A percentile compares a stretch with the other conserved stretches of the same genome.
These are phyloP conservation scores for Silene conica DNA, from an alignment of 148 eudicot genomes.

Conservation along the genomic window DNA sequence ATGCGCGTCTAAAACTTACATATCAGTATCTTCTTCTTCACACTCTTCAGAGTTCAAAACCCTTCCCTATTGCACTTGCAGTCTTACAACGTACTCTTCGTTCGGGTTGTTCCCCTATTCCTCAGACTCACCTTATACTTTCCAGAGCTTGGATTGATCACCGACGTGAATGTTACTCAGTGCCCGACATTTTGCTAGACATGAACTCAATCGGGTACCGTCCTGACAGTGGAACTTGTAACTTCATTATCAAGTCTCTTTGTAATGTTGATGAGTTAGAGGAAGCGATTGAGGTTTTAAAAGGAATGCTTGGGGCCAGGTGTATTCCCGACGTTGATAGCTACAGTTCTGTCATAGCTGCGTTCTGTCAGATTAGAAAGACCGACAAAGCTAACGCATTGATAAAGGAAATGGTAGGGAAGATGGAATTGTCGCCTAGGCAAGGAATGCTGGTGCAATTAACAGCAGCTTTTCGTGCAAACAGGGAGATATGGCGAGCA, in stretches of 20 bases:
- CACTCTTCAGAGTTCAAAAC: conserved; percentile 49
- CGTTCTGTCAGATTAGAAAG: conserved; percentile 49
- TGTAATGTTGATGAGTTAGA: conserved; percentile 62
- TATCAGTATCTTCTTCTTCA: conserved; percentile 63
- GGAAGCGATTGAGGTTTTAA: conserved; percentile 59
- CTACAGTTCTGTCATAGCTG: conserved; percentile 49
- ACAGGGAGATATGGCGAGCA: conserved; percentile 59
- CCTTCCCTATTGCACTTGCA: conserved; percentile 65
- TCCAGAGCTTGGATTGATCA: conserved; percentile 60
- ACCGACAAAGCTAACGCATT: conserved; percentile 32
- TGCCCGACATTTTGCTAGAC: conserved; percentile 38
- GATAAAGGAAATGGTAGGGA: conserved; percentile 62
- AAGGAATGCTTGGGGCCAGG: conserved; percentile 50
- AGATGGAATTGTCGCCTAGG: conserved; percentile 50
- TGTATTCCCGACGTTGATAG: conserved; percentile 72
- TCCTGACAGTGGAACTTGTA: conserved; percentile 76
- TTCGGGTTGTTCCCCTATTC: conserved; percentile 68
- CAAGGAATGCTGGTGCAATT: conserved; percentile 49
- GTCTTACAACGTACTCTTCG: conserved; percentile 65
- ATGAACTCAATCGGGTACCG: conserved; percentile 67
- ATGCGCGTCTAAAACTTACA: conserved; percentile 35
- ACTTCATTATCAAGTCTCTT: conserved; percentile 67
- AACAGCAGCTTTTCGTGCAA: conserved; percentile 43
- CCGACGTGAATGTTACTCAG: conserved; percentile 35
- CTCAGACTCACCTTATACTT: conserved; percentile 57